A percentile compares a stretch with the other conserved stretches of the same genome.
These are phyloP conservation scores for Lichtheimia ornata DNA, from an alignment of 371 early-diverging fungal species.

Conservation along the genomic window DNA sequence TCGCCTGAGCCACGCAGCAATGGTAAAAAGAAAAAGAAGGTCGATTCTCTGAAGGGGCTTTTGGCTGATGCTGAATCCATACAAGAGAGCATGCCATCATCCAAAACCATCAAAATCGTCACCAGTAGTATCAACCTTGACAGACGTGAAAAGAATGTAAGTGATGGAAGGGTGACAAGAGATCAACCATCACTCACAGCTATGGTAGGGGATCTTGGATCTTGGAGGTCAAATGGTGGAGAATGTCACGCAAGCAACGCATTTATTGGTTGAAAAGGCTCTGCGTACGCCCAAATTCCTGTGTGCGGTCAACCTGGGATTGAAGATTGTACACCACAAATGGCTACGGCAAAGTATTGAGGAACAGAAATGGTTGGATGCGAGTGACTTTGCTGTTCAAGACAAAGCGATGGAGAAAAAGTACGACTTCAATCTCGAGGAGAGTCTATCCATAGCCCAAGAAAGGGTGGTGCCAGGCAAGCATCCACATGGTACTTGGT, in stretches of 20 bases:
- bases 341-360: conserved; percentile 19
- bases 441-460: conserved; percentile 9
- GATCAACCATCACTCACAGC: too few species aligned
- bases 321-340: conserved; percentile 9
- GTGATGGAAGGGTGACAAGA: too few species aligned
- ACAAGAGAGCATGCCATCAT: too few species aligned
- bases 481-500: conserved; percentile 14
- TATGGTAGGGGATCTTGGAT: conserved; percentile 8
- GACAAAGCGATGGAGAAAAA: conserved; percentile 19
- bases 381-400: conserved; percentile 9
- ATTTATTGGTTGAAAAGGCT: conserved; percentile 15
- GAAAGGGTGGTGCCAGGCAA: neutral
- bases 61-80: too few species aligned
- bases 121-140: too few species aligned
- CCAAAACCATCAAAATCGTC: too few species aligned
- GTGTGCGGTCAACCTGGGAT: conserved; percentile 28
- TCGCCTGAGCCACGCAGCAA: too few species aligned
- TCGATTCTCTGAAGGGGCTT: too few species aligned
- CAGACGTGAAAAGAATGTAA: too few species aligned
- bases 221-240: conserved; percentile 14
- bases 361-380: conserved; percentile 5
- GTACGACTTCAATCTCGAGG: conserved; percentile 13
- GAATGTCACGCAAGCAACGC: conserved; percentile 14
- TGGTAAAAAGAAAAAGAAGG: too few species aligned
- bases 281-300: conserved; percentile 27